phyloP scores from a whole-genome alignment of 2,329 filamentous ascomycete genomes.

The Aspergillus arachidicola region DNA sequence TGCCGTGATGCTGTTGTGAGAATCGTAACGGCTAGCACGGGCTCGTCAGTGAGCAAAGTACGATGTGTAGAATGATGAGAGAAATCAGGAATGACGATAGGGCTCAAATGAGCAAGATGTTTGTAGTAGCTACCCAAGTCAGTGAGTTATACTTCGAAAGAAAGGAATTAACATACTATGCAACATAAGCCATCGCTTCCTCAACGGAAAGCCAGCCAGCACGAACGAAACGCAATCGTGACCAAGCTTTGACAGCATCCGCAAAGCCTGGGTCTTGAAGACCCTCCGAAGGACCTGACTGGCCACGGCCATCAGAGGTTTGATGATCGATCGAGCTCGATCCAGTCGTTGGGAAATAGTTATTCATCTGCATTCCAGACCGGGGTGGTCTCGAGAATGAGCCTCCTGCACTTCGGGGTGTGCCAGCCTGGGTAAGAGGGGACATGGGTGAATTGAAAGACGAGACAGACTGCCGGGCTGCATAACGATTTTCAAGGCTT shows the following conservation, averaged over 20 bases:
- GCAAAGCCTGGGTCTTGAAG: constrained; percentile 45
- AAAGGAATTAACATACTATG: constrained; percentile 65
- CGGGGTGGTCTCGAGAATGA: constrained; percentile 39
- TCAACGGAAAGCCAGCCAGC: constrained; percentile 94
- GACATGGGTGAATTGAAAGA: constrained; percentile 44
- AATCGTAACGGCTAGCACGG: constrained; percentile 87
- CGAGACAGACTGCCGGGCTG: constrained; percentile 40
- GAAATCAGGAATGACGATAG: constrained; percentile 90
- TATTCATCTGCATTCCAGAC: constrained; percentile 53
- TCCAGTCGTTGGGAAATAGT: constrained; percentile 49
- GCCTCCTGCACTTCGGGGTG: constrained; percentile 36
- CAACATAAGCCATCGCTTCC: constrained; percentile 90
- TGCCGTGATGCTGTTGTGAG: constrained; percentile 90
- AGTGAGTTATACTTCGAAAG: constrained; percentile 16
- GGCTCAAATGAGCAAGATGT: constrained; percentile 86
- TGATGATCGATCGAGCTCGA: constrained; percentile 30
- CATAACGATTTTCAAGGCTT: constrained; percentile 50
- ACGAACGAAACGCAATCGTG: constrained; percentile 88
- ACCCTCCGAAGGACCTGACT: constrained; percentile 30
- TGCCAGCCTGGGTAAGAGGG: constrained; percentile 37
- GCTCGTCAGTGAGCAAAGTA: constrained; percentile 83
- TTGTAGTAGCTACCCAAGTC: constrained; percentile 72
- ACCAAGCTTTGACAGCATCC: constrained; percentile 84
- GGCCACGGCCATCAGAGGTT: constrained; percentile 30
- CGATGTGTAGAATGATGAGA: constrained; percentile 77